Conservation (phyloP, 306 rosid species). For the Corylus americana region DNA sequence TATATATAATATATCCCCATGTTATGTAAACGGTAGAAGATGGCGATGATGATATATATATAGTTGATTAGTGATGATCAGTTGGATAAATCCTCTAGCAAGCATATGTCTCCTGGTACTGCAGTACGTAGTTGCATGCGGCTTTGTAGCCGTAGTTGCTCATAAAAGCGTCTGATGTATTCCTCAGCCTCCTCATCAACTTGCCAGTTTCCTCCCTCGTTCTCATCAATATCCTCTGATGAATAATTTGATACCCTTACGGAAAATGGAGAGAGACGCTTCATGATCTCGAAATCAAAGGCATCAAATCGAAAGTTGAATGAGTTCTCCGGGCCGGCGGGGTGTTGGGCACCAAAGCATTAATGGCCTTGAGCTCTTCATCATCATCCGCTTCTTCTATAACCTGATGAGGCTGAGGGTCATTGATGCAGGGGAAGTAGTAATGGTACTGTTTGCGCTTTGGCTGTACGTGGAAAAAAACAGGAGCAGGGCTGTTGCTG, state of each 20-base stretch:
- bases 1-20: background rate
- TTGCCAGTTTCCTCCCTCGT: slow-evolving; percentile 28
- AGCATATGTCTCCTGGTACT: slow-evolving; percentile 16
- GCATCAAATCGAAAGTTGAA: slow-evolving; percentile 35
- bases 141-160: slow-evolving; percentile 48
- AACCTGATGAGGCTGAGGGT: slow-evolving; percentile 27
- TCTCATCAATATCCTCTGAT: slow-evolving; percentile 35
- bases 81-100: background rate
- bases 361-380: slow-evolving; percentile 15
- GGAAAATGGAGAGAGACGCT: slow-evolving; percentile 37
- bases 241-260: slow-evolving; percentile 48
- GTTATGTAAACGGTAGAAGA: background rate
- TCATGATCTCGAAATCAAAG: slow-evolving; percentile 32
- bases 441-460: slow-evolving; percentile 42
- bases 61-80: background rate
- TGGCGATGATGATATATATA: background rate
- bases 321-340: slow-evolving; percentile 22
- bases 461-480: slow-evolving; percentile 39
- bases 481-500: slow-evolving; percentile 49
- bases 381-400: slow-evolving; percentile 21
- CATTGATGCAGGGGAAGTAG: slow-evolving; percentile 56
- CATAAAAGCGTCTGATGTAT: slow-evolving; percentile 52
- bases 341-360: slow-evolving; percentile 33
- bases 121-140: slow-evolving; percentile 36
- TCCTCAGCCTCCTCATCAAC: slow-evolving; percentile 60